Evolutionary conservation across 257 asterid genomes (phyloP), one percentile per base, ranked within the genome.

Genomic region (Capsicum rhomboideum): DNA sequence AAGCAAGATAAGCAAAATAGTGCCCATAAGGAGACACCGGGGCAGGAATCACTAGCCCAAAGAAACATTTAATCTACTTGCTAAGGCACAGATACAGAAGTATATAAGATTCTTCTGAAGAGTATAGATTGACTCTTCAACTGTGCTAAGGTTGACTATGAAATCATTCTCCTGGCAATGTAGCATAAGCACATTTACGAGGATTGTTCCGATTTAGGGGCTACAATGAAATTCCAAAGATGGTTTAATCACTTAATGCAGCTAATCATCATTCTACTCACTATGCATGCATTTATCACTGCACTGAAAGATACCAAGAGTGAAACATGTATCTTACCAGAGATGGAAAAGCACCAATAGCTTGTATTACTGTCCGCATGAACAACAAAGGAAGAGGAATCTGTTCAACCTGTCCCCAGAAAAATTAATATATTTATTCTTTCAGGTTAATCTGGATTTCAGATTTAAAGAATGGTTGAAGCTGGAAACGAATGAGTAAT

Each of bases 291-390:
- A 23, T 52, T 74, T 74, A 46, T 21, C 31, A 21, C 21, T 28
- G 40, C 13, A 20, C 46, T 26, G 67, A 63, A 61, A 64, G 28
- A 82, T 49, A 40, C 53, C 17, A 64, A 26, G 61, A 75, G 40
- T 50, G 44, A 50, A 52, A 63, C 50, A 79, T 40, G 17, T 83
- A 69, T 66, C 90, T 91, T 91, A 96, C 99, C 98, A 97, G 87
- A 58, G 97, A 88, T 79, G 99, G 98, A 90, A 95, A 97, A 82
- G 97, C 98, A 58, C 98, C 98, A 55, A 97, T 88, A 34, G 99
- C 98, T 90, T 95, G 99, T 90, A 97, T 85, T 86, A 97, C 99
- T 17, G 99, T 95, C 75, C 99, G 97, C 99, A 97, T 97, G 87
- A 97, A 97, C 80, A 97, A 88, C 84, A 97, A 83, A 53, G 99